Conservation (phyloP, 345 rosid genomes). For the Eutrema yunnanense region DNA sequence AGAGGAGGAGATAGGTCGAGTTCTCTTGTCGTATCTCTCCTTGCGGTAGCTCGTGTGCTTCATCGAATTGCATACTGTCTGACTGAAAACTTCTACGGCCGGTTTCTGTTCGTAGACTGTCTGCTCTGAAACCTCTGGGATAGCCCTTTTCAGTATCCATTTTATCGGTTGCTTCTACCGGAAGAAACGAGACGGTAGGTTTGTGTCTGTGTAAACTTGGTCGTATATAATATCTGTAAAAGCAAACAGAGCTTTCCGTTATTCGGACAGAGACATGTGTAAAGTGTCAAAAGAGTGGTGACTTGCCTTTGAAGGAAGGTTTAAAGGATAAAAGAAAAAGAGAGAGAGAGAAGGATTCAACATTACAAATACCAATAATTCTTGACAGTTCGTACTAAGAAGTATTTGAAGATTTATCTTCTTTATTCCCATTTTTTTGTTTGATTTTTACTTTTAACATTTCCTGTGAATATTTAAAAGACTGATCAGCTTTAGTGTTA, state of each 20-base stretch:
- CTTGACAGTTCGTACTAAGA: no score
- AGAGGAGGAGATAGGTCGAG: slow-evolving; percentile 35
- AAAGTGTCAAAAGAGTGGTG: slow-evolving; percentile 4
- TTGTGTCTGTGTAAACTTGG: neutral
- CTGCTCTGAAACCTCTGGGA: slow-evolving; percentile 23
- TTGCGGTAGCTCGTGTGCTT: slow-evolving; percentile 5
- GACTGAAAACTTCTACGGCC: slow-evolving; percentile 8
- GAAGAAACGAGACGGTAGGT: neutral
- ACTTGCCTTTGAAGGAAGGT: slow-evolving; percentile 12
- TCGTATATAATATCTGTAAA: neutral
- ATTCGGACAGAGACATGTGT: slow-evolving; percentile 7
- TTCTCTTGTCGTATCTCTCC: slow-evolving; percentile 6
- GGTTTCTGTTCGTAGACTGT: slow-evolving; percentile 16
- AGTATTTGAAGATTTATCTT: neutral
- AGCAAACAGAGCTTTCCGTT: neutral
- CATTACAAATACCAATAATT: no score
- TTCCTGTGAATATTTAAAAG: neutral
- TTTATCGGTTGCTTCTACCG: neutral
- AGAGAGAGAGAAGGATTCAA: neutral
- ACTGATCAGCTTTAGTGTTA: neutral
- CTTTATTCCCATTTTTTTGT: neutral
- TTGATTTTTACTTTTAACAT: neutral
- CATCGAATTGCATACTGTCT: slow-evolving; percentile 25
- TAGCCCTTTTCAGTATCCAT: slow-evolving; percentile 31
- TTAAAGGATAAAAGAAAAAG: neutral